Percentiles rank a stretch among this genome's conserved stretches.
Evolutionary conservation across 2,329 filamentous ascomycete species (phyloP).

Genomic region (Hymenoscyphus fraxineus): DNA sequence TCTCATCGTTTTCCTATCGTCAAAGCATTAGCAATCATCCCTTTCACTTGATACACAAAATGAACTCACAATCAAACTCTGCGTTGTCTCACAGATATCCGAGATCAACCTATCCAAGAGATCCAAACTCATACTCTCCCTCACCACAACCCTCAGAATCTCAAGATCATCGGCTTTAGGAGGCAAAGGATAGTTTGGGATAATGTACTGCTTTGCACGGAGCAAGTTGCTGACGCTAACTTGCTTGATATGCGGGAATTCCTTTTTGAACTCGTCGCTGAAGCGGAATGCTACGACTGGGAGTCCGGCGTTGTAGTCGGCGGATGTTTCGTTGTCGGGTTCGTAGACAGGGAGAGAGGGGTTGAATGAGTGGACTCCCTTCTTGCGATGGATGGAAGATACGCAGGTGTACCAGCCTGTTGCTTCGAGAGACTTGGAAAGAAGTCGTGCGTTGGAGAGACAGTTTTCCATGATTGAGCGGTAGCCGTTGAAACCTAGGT

Average conservation of each 20-base stretch:
- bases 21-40: background rate
- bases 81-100: conserved; percentile 58
- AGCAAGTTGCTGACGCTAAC: conserved; percentile 59
- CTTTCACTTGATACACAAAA: conserved; percentile 7
- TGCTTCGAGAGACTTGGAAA: conserved; percentile 60
- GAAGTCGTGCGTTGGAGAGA: conserved; percentile 58
- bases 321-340: conserved; percentile 47
- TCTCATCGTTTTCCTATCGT: conserved; percentile 26
- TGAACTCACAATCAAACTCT: conserved; percentile 54
- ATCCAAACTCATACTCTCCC: conserved; percentile 66
- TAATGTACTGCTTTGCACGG: conserved; percentile 65
- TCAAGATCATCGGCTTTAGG: conserved; percentile 58
- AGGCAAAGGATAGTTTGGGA: conserved; percentile 66
- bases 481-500: conserved; percentile 65
- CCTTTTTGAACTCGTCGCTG: conserved; percentile 55
- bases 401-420: conserved; percentile 64
- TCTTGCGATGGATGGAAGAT: conserved; percentile 61
- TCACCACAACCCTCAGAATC: conserved; percentile 64
- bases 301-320: conserved; percentile 60
- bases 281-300: conserved; percentile 67
- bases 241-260: conserved; percentile 62
- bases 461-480: conserved; percentile 63
- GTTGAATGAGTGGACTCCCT: conserved; percentile 41
- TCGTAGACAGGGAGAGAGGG: conserved; percentile 36
- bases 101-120: conserved; percentile 59